Base-by-base conservation (phyloP, 257 asterid genomes). In the Nicotiana otophora region DNA sequence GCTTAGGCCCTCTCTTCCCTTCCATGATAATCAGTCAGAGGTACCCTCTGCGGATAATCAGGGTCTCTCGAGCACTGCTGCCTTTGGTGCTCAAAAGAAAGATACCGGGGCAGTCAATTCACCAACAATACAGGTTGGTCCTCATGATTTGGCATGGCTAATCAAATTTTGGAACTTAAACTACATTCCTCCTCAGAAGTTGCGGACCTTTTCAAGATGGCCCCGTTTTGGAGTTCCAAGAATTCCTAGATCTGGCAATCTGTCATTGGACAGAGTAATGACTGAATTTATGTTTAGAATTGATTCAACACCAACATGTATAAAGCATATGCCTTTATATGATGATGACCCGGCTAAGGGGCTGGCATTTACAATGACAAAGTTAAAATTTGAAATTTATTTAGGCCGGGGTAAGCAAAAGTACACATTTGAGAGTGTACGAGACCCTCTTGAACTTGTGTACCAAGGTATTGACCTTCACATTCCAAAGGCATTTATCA, bases 281-380 rank as follows among this genome's bases (percentile, higher is more conserved):
- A 96, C 99, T n/a, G 99, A 96, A 86, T 92, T 96, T 85, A 94
- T 94, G 99, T 90, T 96, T 84, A 90, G 99, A 66, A 74, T 96
- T 87, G 99, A 96, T 85, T 92, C 94, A 72, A 85, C 98, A 78
- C 99, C 99, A 30, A 88, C 97, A 75, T 90, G 92, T 75, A 93
- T 96, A 74, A 89, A 88, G 85, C 97, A 95, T 91, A 81, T 96
- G 91, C 94, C 98, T 57, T 86, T 96, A 83, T 93, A 93, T 81
- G 98, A 92, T 78, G 98, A 95, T 81, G 98, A 96, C 85, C 98
- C 99, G 51, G 95, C 99, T 28, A 96, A 93, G 87, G 99, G 99
- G 81, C 88, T 96, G 85, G 85, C 88, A 80, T 87, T 94, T 87
- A 89, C 91, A 88, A 91, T 91, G 99, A 88, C 92, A 6, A 94